Conservation (phyloP, 306 rosid species). For the Rosa rugosa region DNA sequence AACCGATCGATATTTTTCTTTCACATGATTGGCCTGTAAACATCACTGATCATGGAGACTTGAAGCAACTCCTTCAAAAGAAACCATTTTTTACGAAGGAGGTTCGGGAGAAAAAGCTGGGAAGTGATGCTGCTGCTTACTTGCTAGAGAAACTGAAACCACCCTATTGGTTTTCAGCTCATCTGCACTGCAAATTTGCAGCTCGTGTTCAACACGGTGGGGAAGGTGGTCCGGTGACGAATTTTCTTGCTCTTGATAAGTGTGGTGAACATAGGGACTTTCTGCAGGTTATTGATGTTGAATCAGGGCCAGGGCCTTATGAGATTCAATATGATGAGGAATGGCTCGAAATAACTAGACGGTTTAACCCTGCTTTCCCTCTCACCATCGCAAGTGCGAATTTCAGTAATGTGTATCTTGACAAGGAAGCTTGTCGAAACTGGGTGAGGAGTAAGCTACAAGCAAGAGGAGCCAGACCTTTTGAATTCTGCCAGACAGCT, state of each 20-base stretch:
- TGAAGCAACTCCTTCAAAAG: slow-evolving; percentile 49
- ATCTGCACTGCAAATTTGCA: slow-evolving; percentile 89
- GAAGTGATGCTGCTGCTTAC: slow-evolving; percentile 73
- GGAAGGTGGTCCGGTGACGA: slow-evolving; percentile 75
- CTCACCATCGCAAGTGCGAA: slow-evolving; percentile 49
- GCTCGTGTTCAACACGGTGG: slow-evolving; percentile 83
- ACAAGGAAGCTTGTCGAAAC: slow-evolving; percentile 58
- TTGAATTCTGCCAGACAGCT: slow-evolving; percentile 69
- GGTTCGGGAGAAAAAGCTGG: slow-evolving; percentile 36
- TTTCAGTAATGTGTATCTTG: slow-evolving; percentile 51
- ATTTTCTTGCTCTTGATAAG: slow-evolving; percentile 93
- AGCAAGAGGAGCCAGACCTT: slow-evolving; percentile 73
- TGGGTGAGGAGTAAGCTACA: slow-evolving; percentile 67
- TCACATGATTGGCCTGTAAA: slow-evolving; percentile 94
- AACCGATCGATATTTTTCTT: slow-evolving; percentile 74
- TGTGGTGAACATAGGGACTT: slow-evolving; percentile 65
- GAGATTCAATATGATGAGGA: slow-evolving; percentile 90
- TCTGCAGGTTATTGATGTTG: slow-evolving; percentile 83
- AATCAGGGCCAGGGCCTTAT: slow-evolving; percentile 71
- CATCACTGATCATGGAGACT: slow-evolving; percentile 81
- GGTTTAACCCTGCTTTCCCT: slow-evolving; percentile 72
- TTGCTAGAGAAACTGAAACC: slow-evolving; percentile 84
- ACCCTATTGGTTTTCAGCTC: slow-evolving; percentile 88
- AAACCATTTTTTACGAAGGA: slow-evolving; percentile 28
- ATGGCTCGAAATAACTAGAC: slow-evolving; percentile 85